Conservation (phyloP, 106 monocot genomes). For the Dendrobium chrysotoxum region DNA sequence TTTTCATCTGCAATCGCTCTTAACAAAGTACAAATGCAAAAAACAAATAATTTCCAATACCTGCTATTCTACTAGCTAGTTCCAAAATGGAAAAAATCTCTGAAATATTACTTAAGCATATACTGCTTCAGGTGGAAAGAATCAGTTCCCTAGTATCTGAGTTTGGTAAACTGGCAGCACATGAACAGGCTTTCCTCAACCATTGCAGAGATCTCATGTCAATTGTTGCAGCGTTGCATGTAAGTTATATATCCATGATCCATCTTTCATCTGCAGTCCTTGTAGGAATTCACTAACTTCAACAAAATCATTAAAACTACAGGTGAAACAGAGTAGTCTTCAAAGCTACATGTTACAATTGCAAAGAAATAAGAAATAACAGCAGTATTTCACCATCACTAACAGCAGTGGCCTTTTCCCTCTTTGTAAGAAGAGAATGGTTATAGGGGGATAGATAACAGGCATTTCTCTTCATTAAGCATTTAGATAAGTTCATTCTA, state of each 20-base stretch:
- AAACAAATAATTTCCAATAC: no score
- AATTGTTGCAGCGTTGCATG: slow-evolving; percentile 14
- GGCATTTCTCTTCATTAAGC: no score
- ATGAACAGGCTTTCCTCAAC: slow-evolving; percentile 35
- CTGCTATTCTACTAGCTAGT: background rate
- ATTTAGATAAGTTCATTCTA: no score
- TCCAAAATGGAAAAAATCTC: background rate
- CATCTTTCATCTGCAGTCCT: background rate
- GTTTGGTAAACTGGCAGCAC: slow-evolving; percentile 27
- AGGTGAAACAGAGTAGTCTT: slow-evolving; percentile 62
- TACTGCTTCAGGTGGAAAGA: slow-evolving; percentile 29
- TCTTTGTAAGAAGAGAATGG: no score
- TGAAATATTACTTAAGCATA: background rate
- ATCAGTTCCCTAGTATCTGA: slow-evolving; percentile 30
- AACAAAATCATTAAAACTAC: background rate
- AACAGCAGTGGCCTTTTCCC: no score
- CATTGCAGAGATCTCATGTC: slow-evolving; percentile 45
- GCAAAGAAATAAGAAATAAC: background rate
- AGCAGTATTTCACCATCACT: no score
- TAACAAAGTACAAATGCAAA: background rate
- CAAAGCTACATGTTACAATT: slow-evolving; percentile 35
- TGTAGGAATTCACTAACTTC: background rate
- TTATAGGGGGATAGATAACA: no score
- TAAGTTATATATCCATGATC: background rate
- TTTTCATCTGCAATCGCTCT: background rate